Percentiles rank a stretch among this genome's conserved stretches.
These are phyloP conservation scores for Barnettozyma vustinii DNA, from an alignment of 805 yeast genomes.

Conservation along the genomic window DNA sequence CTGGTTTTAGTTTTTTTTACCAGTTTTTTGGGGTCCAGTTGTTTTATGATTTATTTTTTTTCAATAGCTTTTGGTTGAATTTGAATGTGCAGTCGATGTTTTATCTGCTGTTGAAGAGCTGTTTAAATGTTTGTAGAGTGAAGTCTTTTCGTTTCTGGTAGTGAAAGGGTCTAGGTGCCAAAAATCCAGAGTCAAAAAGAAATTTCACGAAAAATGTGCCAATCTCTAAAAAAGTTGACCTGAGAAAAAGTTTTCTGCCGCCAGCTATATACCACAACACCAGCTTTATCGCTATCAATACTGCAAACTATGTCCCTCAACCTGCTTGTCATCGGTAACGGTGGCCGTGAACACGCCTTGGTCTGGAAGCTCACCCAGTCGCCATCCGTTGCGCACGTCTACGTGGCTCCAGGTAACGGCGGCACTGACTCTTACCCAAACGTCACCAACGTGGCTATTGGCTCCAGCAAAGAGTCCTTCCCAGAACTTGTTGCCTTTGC, in stretches of 20 bases:
- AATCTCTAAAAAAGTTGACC: not conserved
- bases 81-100: not conserved
- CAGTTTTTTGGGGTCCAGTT: not conserved
- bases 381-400: constrained; percentile 61
- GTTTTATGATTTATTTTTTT: not conserved
- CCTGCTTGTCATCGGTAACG: constrained; percentile 87
- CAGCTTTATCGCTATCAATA: not conserved
- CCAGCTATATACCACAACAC: not conserved
- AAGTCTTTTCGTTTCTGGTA: not conserved
- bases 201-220: constrained; percentile 4
- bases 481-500: constrained; percentile 71
- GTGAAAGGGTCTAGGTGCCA: not conserved
- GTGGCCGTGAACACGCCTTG: constrained; percentile 98
- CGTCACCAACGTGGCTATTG: constrained; percentile 63
- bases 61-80: not conserved
- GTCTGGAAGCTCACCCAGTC: constrained; percentile 89
- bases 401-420: constrained; percentile 96
- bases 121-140: not conserved
- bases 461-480: constrained; percentile 64
- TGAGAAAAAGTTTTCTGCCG: constrained; percentile 1
- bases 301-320: constrained; percentile 36
- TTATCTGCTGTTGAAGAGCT: not conserved
- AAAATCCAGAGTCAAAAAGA: constrained; percentile 5
- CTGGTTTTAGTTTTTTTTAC: constrained; percentile 3
- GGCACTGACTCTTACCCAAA: constrained; percentile 65